Evolutionary conservation across 441 rosid species (phyloP).

Genomic region (Pelargonium australe): DNA sequence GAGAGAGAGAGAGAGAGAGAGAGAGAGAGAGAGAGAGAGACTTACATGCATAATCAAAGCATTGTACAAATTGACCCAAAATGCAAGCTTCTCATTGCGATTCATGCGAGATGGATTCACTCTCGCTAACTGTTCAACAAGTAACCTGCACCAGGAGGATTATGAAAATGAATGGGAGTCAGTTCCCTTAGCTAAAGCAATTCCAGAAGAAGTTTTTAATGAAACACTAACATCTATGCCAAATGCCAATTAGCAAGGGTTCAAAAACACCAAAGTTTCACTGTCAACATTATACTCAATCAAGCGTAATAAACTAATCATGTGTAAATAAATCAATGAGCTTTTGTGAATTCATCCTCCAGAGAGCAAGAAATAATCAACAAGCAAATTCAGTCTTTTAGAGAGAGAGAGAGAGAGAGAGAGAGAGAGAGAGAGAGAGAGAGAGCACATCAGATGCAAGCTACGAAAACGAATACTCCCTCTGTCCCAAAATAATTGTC

Average conservation of each 20-base stretch:
- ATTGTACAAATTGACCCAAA: conserved; percentile 70
- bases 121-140: conserved; percentile 56
- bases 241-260: neutral
- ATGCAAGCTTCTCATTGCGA: conserved; percentile 54
- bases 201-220: neutral
- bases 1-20: neutral
- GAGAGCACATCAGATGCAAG: too few species aligned
- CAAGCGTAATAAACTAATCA: neutral
- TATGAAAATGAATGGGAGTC: conserved; percentile 8
- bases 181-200: conserved; percentile 6
- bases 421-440: too few species aligned
- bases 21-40: neutral
- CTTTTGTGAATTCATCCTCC: too few species aligned
- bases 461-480: neutral
- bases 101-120: conserved; percentile 44
- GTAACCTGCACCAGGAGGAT: conserved; percentile 35
- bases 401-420: too few species aligned
- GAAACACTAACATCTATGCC: neutral
- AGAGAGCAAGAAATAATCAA: too few species aligned
- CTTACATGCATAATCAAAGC: conserved; percentile 75
- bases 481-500: neutral
- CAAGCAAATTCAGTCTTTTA: too few species aligned
- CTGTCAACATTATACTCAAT: neutral
- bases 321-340: neutral
- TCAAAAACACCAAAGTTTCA: neutral